Conservation (phyloP, 2,329 filamentous ascomycete species). For the Colletotrichum sp. region DNA sequence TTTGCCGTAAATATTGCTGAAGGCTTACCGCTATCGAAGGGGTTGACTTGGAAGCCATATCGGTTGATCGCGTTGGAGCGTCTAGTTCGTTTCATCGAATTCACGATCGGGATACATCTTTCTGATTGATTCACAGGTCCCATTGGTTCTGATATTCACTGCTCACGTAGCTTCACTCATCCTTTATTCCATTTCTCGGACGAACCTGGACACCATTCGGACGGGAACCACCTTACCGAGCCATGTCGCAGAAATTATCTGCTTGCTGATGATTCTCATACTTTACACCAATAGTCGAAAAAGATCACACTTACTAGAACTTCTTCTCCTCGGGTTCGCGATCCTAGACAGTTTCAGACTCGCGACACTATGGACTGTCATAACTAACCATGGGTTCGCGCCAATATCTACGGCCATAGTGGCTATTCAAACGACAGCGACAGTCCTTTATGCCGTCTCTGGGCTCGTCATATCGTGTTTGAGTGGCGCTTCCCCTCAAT, state of each 20-base stretch:
- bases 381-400: neutral
- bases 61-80: neutral
- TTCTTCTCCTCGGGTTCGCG: neutral
- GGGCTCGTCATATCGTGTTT: neutral
- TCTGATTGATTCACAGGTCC: neutral
- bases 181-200: neutral
- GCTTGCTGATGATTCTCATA: neutral
- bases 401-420: neutral
- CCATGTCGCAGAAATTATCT: neutral
- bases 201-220: neutral
- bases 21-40: neutral
- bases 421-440: neutral
- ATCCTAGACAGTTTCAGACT: neutral
- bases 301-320: neutral
- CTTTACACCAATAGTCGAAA: neutral
- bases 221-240: neutral
- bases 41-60: neutral
- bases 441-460: neutral
- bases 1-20: neutral
- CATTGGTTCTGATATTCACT: neutral
- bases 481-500: neutral
- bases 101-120: neutral
- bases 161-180: neutral
- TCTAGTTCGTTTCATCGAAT: neutral
- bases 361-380: neutral